Evolutionary conservation across 441 rosid genomes (phyloP).

Genomic region (Melastoma candidum): DNA sequence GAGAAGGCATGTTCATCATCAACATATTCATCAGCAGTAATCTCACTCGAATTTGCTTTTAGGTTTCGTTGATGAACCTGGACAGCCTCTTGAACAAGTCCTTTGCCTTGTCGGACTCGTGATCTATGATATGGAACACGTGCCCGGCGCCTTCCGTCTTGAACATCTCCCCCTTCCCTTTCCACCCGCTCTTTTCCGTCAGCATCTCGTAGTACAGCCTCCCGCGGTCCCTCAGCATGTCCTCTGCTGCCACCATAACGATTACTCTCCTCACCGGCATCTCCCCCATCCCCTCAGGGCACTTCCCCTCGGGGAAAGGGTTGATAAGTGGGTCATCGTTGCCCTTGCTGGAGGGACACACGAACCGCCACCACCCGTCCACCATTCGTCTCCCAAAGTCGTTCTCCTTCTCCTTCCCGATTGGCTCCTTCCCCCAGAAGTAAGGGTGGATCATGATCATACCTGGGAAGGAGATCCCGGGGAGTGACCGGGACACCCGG

Average conservation of each 20-base stretch:
- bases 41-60: too few relatives aligned
- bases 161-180: too few relatives aligned
- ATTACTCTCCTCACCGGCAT: constrained; percentile 42
- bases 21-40: too few relatives aligned
- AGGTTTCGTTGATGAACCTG: too few relatives aligned
- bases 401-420: constrained; percentile 40
- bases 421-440: constrained; percentile 60
- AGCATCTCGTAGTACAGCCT: constrained; percentile 38
- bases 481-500: constrained; percentile 10
- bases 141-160: too few relatives aligned
- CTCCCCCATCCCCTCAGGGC: constrained; percentile 23
- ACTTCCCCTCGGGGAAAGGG: constrained; percentile 36
- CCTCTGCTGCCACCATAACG: constrained; percentile 44
- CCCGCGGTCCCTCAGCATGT: constrained; percentile 52
- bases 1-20: too few relatives aligned
- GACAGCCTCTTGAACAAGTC: too few relatives aligned
- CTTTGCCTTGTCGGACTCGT: too few relatives aligned
- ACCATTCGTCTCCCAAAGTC: constrained; percentile 37
- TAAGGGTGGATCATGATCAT: constrained; percentile 64
- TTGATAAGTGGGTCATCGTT: constrained; percentile 61
- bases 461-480: constrained; percentile 33
- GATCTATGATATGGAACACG: too few relatives aligned
- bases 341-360: constrained; percentile 47
- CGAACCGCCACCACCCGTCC: constrained; percentile 62
- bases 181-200: too few relatives aligned